Evolutionary conservation across 164 flowering plant species (phyloP).

Genomic region (Santalum album): DNA sequence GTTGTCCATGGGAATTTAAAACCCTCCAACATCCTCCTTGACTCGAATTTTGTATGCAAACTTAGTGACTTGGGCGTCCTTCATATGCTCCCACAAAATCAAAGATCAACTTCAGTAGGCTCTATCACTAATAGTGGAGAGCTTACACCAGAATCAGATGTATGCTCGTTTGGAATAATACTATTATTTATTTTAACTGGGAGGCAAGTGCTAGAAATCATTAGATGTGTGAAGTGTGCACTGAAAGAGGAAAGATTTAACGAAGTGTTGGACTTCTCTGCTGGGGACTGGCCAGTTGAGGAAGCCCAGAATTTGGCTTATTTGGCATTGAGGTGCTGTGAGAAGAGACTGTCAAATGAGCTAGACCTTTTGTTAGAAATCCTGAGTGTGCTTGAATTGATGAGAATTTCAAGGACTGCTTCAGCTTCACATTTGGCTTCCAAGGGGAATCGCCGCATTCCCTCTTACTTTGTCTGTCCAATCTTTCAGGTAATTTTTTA

Average conservation of each 20-base stretch:
- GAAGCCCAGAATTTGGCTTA: slow-evolving; percentile 30
- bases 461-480: slow-evolving; percentile 63
- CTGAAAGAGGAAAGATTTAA: slow-evolving; percentile 30
- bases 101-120: not conserved
- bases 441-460: slow-evolving; percentile 23
- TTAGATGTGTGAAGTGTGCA: slow-evolving; percentile 39
- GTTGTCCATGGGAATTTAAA: slow-evolving; percentile 53
- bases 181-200: slow-evolving; percentile 42
- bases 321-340: slow-evolving; percentile 49
- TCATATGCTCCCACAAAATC: slow-evolving; percentile 17
- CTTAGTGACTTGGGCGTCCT: slow-evolving; percentile 40
- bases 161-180: slow-evolving; percentile 57
- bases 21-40: slow-evolving; percentile 57
- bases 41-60: slow-evolving; percentile 42
- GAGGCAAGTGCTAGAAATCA: slow-evolving; percentile 25
- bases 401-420: slow-evolving; percentile 19
- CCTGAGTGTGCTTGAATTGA: slow-evolving; percentile 31
- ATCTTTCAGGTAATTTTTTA: slow-evolving; percentile 45
- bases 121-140: slow-evolving; percentile 21
- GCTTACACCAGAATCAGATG: slow-evolving; percentile 45
- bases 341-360: slow-evolving; percentile 18
- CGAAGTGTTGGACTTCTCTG: slow-evolving; percentile 37
- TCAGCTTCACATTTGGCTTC: slow-evolving; percentile 11
- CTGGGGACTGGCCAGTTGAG: slow-evolving; percentile 60
- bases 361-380: slow-evolving; percentile 43